Evolutionary conservation across 768 basidiomycete species (phyloP), one percentile per base, ranked within the genome.

Genomic region (Mycena haematopus): DNA sequence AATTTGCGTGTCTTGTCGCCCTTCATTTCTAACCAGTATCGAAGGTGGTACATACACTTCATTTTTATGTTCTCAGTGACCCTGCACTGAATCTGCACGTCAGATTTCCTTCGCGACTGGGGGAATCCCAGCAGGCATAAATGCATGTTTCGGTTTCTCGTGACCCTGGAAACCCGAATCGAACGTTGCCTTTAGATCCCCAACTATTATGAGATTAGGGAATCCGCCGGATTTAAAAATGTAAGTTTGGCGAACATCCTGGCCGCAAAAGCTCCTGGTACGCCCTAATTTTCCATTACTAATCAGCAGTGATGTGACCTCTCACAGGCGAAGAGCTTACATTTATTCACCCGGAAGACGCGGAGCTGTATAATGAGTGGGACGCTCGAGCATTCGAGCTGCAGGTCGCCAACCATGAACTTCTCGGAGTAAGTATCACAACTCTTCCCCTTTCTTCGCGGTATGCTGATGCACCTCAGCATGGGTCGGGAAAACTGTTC

Each of bases 321-420:
- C 40, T 58, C 58, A n/a, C 65, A 91, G 90, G 87, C 62, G 89
- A 95, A 72, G 85, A 88, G 70, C 71, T 91, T 25, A 92, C 93
- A 0, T 95, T 96, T 73, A 84, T 95, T 55, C 89, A 91, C 53
- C 89, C 90, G 11, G 87, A 89, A 61, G 94, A 95, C 70, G 80
- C 85, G 24, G 83, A 80, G 9, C 76, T 92, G 15, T 94, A 91
- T 76, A 87, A 90, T 68, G 78, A 81, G 36, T 95, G 91, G 92
- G 90, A 93, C 63, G 84, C 80, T 36, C 81, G 84, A 19, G 86
- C 92, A 0, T 95, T 95, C 68, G 93, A 95, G 67, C 78, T 96
- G 0, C 94, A 95, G 69, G 93, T 96, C 21, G 94, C 94, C 13
- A 94, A 92, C 71, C 94, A 95, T 72, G 94, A 95, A 68, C 78